Base-by-base conservation (phyloP, 768 basidiomycete genomes). In the Lenzites betulinus region DNA sequence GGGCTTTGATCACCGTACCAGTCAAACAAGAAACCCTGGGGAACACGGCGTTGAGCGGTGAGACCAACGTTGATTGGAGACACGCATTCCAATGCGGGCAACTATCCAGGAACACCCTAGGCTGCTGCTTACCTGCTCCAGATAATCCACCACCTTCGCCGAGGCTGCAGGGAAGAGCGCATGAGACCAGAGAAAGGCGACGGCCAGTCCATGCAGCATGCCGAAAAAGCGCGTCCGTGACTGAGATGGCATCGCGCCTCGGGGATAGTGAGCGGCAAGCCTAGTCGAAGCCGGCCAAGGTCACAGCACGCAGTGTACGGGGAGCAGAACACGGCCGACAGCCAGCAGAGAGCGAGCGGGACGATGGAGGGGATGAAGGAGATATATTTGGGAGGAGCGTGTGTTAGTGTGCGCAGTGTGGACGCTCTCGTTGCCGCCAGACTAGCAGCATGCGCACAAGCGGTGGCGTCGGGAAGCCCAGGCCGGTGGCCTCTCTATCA, bases 1-100 rank as follows among this genome's bases (percentile, higher is more conserved):
- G 71, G 54, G 7, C 67, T 61, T 12, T 72, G 71, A 15, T 67
- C 65, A 15, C 62, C 54, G 3, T 69, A 68, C 64, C 65, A 76
- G 47, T 73, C 71, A 50, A 76, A 76, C 47, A 63, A 50, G 57
- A 76, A 73, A 42, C 70, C 67, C 71, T 72, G 41, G 23, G 22
- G 35, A 15, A n/a, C 12, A 7, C 35, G 25, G 46, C 16, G 36
- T 12, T 20, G 20, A 11, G 22, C 54, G 58, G 28, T 49, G 39
- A 43, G n/a, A 20, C 7, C 20, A 33, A 2, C 43, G 8, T 6
- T 22, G 43, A 25, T 26, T 28, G 30, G 13, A 3, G 25, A 23
- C 2, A 26, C 9, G 26, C 36, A 53, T 33, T 47, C 22, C 43
- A 33, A 33, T 33, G 30, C 30, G 11, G 30, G 30, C 30, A 33